Evolutionary conservation across 2,329 filamentous ascomycete species (phyloP), one percentile per base, ranked within the genome.

Genomic region (Chaetothyriales sp.): DNA sequence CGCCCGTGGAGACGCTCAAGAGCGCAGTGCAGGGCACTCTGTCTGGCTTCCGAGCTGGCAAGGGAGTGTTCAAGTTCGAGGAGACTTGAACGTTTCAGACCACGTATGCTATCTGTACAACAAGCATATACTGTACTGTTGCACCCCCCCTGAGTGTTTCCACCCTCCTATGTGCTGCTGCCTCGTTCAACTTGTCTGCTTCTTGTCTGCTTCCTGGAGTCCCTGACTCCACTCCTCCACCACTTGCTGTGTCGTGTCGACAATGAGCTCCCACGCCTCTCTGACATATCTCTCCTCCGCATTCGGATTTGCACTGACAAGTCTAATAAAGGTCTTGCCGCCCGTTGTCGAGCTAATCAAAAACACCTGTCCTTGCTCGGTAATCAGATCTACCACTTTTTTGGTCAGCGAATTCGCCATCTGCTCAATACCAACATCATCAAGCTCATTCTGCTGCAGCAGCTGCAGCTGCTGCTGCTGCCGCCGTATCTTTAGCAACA

Each of bases 31-130:
- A 89, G 65, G 84, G 84, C 8, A 92, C 89, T 1, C 70, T 96
- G 44, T 76, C 83, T 51, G 92, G 90, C 0, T 96, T 85, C 65
- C 79, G 88, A 62, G 78, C 79, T 57, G 90, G 89, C 9, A 98
- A 98, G 73, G 84, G 88, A 0, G 78, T 98, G 2, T 92, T 96
- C 65, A 77, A 90, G 4, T 96, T 92, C 67, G 76, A 76, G 20
- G 72, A 61, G 32, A 39, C 32, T 39, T 39, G 32, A 39, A 39
- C 32, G 32, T 15, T 39, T 39, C 12, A 39, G 10, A 39, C 32
- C 5, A 12, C 1, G 32, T 12, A 15, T 39, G 32, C 32, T 5
- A 39, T 12, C 32, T 39, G 32, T 39, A 39, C 32, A 39, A 39
- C 32, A 39, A 39, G 15, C 32, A 39, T 15, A 15, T 15, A 15